phyloP scores from a whole-genome alignment of 306 rosid species.

The Vigna hirtella region DNA sequence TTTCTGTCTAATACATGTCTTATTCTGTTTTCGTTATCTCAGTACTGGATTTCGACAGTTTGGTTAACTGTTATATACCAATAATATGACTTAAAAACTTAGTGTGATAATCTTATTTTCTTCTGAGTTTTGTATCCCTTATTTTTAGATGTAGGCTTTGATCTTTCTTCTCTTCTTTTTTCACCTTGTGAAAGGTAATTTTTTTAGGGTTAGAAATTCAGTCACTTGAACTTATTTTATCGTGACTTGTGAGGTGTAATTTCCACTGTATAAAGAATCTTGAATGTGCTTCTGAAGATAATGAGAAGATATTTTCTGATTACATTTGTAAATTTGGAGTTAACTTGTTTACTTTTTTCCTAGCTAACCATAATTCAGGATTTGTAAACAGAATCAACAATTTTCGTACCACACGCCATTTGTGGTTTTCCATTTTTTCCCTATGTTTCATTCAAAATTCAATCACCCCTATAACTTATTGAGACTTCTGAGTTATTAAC shows the following conservation, averaged over 20 bases:
- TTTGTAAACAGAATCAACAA: slow-evolving; percentile 1
- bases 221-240: slow-evolving; percentile 36
- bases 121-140: slow-evolving; percentile 34
- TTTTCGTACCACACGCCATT: neutral
- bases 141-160: slow-evolving; percentile 37
- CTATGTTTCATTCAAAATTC: neutral
- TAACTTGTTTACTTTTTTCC: slow-evolving; percentile 27
- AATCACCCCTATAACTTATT: slow-evolving; percentile 27
- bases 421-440: neutral
- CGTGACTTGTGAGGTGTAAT: slow-evolving; percentile 39
- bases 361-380: slow-evolving; percentile 24
- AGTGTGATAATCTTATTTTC: slow-evolving; percentile 10
- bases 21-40: neutral
- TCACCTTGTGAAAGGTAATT: slow-evolving; percentile 20
- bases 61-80: slow-evolving; percentile 33
- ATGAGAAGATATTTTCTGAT: slow-evolving; percentile 38
- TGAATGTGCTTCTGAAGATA: slow-evolving; percentile 36
- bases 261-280: slow-evolving; percentile 44
- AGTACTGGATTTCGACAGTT: slow-evolving; percentile 1
- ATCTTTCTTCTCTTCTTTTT: neutral
- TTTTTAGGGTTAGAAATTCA: slow-evolving; percentile 37
- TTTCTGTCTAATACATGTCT: slow-evolving; percentile 9
- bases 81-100: slow-evolving; percentile 31
- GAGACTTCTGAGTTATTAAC: slow-evolving; percentile 36
- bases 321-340: slow-evolving; percentile 42